A percentile compares a stretch with the other conserved stretches of the same genome.
phyloP scores from a whole-genome alignment of 345 rosid species.

The Arabis hirsuta region DNA sequence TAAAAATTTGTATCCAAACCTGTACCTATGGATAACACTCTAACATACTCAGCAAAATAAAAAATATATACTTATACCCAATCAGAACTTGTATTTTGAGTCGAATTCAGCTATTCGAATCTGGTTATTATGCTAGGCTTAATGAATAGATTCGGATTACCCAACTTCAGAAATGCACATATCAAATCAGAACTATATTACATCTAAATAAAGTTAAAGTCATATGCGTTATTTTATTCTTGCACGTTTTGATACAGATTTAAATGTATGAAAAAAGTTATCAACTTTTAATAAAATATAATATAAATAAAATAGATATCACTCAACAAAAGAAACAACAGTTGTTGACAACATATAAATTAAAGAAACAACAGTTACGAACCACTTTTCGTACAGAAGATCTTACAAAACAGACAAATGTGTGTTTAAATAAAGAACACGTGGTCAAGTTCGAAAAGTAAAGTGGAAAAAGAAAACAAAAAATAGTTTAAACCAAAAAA shows the following conservation, averaged over 20 bases:
- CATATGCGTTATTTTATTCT: neutral
- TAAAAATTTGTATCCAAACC: too few relatives aligned
- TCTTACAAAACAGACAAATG: constrained; percentile 11
- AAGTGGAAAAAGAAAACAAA: neutral
- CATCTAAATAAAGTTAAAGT: neutral
- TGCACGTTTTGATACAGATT: neutral
- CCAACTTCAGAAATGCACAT: too few relatives aligned
- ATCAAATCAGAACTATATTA: too few relatives aligned
- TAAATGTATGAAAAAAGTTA: neutral
- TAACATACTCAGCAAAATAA: too few relatives aligned
- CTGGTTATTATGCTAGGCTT: too few relatives aligned
- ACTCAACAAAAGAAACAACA: constrained; percentile 12
- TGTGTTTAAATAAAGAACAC: neutral
- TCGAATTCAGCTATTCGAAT: too few relatives aligned
- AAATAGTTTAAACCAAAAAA: neutral
- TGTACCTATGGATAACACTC: too few relatives aligned
- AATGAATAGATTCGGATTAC: too few relatives aligned
- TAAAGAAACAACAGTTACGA: constrained; percentile 21
- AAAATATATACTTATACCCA: too few relatives aligned
- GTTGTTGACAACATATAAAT: neutral
- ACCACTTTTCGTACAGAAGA: neutral
- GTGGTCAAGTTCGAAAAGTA: constrained; percentile 11
- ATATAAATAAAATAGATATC: neutral
- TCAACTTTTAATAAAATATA: neutral
- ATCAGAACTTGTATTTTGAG: too few relatives aligned